These are phyloP conservation scores for Calonectria hawksworthii DNA, from an alignment of 2,329 filamentous ascomycete genomes.

Conservation along the genomic window DNA sequence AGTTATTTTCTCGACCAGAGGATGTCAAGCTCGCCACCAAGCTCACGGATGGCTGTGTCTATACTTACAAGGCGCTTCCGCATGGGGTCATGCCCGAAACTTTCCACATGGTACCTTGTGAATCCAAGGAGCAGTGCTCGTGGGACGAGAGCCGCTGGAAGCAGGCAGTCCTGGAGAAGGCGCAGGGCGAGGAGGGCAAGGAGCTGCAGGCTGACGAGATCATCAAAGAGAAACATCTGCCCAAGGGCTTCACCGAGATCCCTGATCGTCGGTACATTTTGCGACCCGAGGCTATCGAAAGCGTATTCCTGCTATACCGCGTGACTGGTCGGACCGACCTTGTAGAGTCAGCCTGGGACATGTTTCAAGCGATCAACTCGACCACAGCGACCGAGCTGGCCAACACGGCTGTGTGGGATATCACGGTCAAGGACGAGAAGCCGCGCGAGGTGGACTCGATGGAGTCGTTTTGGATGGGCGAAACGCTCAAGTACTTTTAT, in stretches of 20 bases:
- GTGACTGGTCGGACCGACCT: constrained; percentile 62
- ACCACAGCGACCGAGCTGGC: constrained; percentile 62
- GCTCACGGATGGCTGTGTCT: constrained; percentile 66
- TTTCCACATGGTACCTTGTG: constrained; percentile 59
- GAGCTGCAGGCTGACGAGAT: constrained; percentile 39
- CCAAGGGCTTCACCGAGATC: constrained; percentile 74
- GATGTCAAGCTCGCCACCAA: constrained; percentile 60
- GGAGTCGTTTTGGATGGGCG: constrained; percentile 60
- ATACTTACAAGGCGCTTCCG: constrained; percentile 62
- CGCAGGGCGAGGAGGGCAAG: constrained; percentile 42
- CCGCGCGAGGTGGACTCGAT: constrained; percentile 69
- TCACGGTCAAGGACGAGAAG: constrained; percentile 45
- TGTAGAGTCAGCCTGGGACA: constrained; percentile 66
- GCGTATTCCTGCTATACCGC: constrained; percentile 67
- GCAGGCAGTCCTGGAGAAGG: constrained; percentile 44
- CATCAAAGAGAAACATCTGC: constrained; percentile 50
- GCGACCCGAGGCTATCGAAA: constrained; percentile 66
- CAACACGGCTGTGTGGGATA: constrained; percentile 63
- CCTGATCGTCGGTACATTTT: constrained; percentile 66
- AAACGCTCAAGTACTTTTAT: constrained; percentile 50
- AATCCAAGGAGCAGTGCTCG: constrained; percentile 48
- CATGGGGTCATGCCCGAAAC: constrained; percentile 68
- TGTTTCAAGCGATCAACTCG: constrained; percentile 64
- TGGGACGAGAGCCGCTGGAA: constrained; percentile 56
- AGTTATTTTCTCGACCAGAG: constrained; percentile 56